Conservation (phyloP, 352 stramenopile genomes). For the Phytophthora melonis region DNA sequence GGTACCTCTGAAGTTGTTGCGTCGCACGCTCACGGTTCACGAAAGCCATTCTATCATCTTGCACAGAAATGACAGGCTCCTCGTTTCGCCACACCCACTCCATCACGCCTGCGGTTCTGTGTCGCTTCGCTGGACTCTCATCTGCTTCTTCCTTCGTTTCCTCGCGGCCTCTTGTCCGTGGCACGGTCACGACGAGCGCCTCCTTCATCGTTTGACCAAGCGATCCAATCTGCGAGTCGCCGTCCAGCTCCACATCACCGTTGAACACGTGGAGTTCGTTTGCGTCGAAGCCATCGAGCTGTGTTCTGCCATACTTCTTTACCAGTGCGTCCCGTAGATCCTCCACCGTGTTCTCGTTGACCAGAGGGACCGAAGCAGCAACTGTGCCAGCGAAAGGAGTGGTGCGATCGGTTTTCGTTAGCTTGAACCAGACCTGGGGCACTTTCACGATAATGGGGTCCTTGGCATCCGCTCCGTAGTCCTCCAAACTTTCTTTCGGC, state of each 20-base stretch:
- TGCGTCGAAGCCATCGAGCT: neutral
- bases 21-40: constrained; percentile 15
- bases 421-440: no score
- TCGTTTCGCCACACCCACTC: neutral
- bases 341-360: neutral
- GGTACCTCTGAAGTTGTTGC: constrained; percentile 1
- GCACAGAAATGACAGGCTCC: neutral
- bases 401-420: neutral
- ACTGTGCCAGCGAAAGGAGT: neutral
- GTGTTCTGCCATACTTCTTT: neutral
- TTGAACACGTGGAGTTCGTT: neutral
- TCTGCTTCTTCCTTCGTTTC: neutral
- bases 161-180: neutral
- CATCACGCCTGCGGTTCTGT: neutral
- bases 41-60: neutral
- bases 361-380: neutral
- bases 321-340: neutral
- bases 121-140: neutral
- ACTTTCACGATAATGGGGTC: no score
- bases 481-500: no score
- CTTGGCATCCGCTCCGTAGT: no score
- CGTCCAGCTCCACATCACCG: neutral
- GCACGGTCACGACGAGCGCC: neutral
- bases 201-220: neutral
- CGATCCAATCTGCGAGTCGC: neutral